phyloP scores from a whole-genome alignment of 2,329 filamentous ascomycete genomes.

The Aspergillus sojae region DNA sequence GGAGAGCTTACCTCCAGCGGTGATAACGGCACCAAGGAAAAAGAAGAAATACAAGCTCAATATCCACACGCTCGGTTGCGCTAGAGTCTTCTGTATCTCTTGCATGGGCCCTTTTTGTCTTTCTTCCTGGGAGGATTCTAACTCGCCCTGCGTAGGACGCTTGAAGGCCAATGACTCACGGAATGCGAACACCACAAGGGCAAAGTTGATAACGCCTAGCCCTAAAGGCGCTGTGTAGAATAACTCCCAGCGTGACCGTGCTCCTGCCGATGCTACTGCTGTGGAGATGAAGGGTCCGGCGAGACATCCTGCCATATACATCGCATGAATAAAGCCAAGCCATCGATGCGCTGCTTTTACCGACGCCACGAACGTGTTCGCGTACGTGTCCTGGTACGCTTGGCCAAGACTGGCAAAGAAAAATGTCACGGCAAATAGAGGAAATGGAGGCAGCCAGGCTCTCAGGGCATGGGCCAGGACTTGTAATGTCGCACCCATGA shows the following conservation, averaged over 20 bases:
- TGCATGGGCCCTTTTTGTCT: conserved; percentile 15
- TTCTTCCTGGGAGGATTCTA: background rate
- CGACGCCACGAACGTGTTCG: conserved; percentile 63
- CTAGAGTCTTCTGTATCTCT: conserved; percentile 30
- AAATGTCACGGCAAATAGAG: conserved; percentile 60
- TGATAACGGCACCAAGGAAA: conserved; percentile 59
- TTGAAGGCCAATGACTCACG: conserved; percentile 39
- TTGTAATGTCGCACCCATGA: conserved; percentile 60
- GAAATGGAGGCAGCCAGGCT: conserved; percentile 60
- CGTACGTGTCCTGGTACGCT: conserved; percentile 65
- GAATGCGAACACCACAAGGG: conserved; percentile 53
- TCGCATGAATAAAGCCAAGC: conserved; percentile 66
- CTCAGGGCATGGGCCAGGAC: conserved; percentile 51
- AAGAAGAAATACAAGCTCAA: conserved; percentile 68
- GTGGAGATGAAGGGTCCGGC: conserved; percentile 60
- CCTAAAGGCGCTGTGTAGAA: conserved; percentile 61
- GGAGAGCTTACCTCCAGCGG: conserved; percentile 44
- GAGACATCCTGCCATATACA: conserved; percentile 61
- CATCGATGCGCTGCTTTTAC: conserved; percentile 59
- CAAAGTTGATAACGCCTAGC: conserved; percentile 55
- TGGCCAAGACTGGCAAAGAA: conserved; percentile 62
- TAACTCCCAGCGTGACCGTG: conserved; percentile 52
- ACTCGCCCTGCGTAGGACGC: background rate
- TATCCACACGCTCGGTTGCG: conserved; percentile 52
- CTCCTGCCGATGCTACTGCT: conserved; percentile 48